These are phyloP conservation scores for Iris pallida DNA, from an alignment of 116 monocot genomes.

Conservation along the genomic window DNA sequence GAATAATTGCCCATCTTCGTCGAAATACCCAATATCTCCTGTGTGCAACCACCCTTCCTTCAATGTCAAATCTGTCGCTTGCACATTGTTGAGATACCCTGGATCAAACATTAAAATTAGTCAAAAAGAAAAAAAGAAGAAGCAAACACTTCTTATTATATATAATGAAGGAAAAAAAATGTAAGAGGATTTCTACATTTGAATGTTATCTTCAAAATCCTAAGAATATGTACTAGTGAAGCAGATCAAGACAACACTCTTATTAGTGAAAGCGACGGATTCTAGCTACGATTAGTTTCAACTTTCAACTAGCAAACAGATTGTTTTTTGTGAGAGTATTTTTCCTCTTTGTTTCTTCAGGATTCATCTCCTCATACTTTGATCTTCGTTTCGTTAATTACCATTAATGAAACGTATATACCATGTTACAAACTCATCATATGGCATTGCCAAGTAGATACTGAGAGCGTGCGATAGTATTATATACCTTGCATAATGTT, in stretches of 20 bases:
- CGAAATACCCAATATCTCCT: constrained; percentile 78
- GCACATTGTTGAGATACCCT: constrained; percentile 61
- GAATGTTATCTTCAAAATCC: neutral
- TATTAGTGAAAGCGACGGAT: too few relatives aligned
- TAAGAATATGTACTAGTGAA: neutral
- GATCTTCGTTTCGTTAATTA: neutral
- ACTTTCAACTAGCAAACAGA: too few relatives aligned
- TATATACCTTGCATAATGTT: constrained; percentile 83
- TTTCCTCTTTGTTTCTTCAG: neutral
- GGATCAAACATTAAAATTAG: constrained; percentile 3
- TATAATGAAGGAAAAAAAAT: neutral
- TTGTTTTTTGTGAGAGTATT: too few relatives aligned
- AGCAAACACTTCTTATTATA: neutral
- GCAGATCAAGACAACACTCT: neutral
- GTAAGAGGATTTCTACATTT: neutral
- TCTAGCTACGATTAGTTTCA: too few relatives aligned
- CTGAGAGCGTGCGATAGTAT: neutral
- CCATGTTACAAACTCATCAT: neutral
- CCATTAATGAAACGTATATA: neutral
- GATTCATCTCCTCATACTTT: neutral
- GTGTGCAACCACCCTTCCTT: constrained; percentile 78
- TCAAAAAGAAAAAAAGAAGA: neutral
- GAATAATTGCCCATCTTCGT: constrained; percentile 53
- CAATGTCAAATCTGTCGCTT: constrained; percentile 59
- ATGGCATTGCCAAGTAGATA: neutral